phyloP scores from a whole-genome alignment of 2,329 filamentous ascomycete genomes.

The Simplicillium sp. region DNA sequence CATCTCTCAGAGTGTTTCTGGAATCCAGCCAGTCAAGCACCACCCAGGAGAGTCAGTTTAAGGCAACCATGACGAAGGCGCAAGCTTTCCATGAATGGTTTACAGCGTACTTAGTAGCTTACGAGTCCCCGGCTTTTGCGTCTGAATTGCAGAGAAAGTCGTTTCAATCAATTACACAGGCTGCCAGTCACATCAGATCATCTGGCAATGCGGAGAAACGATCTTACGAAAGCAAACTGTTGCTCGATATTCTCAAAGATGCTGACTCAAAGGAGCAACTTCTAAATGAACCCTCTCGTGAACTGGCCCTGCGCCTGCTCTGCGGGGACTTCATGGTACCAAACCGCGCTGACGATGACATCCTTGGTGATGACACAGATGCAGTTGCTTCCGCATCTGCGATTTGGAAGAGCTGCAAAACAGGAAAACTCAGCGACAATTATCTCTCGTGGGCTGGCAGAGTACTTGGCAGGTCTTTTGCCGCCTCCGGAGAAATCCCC shows the following conservation, averaged over 20 bases:
- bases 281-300: constrained; percentile 59
- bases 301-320: constrained; percentile 62
- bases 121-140: constrained; percentile 43
- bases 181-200: constrained; percentile 57
- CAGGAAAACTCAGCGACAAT: constrained; percentile 50
- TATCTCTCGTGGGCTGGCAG: constrained; percentile 81
- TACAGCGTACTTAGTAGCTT: constrained; percentile 54
- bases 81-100: constrained; percentile 74
- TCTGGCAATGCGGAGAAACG: constrained; percentile 61
- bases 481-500: constrained; percentile 61
- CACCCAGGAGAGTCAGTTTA: constrained; percentile 77
- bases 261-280: constrained; percentile 51
- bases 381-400: constrained; percentile 53
- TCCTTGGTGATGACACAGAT: constrained; percentile 57
- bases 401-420: constrained; percentile 68
- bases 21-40: constrained; percentile 67
- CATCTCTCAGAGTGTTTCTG: constrained; percentile 69
- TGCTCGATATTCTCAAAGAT: constrained; percentile 74
- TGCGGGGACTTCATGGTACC: constrained; percentile 63
- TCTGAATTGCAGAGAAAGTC: constrained; percentile 38
- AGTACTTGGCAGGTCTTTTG: constrained; percentile 76
- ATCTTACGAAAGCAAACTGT: constrained; percentile 67
- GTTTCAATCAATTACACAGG: constrained; percentile 58
- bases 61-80: constrained; percentile 66
- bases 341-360: constrained; percentile 39